Conservation (phyloP, 805 yeast genomes). For the Candida ipomoeae region DNA sequence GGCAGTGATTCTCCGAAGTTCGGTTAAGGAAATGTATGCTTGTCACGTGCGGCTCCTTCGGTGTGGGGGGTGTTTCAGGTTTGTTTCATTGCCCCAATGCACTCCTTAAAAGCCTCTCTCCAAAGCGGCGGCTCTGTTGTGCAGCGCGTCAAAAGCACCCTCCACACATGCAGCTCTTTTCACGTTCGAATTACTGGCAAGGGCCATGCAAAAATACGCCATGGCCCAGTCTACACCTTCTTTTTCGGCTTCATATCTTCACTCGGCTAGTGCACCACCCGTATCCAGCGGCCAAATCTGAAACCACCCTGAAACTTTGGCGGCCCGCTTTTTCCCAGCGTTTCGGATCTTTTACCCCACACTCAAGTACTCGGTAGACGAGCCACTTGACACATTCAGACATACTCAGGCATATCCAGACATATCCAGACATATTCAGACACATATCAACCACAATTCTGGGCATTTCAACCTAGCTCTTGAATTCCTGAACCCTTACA, state of each 20-base stretch:
- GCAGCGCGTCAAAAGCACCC: slow-evolving; percentile 1
- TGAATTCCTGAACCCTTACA: too few relatives aligned
- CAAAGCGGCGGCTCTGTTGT: neutral
- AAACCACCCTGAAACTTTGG: neutral
- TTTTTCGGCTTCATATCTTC: neutral
- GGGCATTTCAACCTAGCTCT: too few relatives aligned
- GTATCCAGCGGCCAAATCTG: neutral
- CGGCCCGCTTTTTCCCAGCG: neutral
- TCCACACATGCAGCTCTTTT: slow-evolving; percentile 3
- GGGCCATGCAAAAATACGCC: neutral
- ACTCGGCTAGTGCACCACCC: neutral
- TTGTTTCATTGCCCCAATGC: neutral
- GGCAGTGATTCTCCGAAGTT: too few relatives aligned
- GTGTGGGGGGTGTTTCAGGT: neutral
- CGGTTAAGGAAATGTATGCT: too few relatives aligned
- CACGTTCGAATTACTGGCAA: neutral
- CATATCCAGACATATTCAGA: too few relatives aligned
- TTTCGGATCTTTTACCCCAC: slow-evolving; percentile 2
- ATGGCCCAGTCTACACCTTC: neutral
- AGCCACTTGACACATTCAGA: neutral
- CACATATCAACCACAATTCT: too few relatives aligned
- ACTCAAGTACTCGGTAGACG: neutral
- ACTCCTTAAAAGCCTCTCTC: neutral
- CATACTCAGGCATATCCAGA: too few relatives aligned
- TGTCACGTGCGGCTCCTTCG: too few relatives aligned